Percentiles rank a stretch among this genome's conserved stretches.
Conservation (phyloP, 371 early-diverging fungal genomes). For the Rhizopus arrhizus region DNA sequence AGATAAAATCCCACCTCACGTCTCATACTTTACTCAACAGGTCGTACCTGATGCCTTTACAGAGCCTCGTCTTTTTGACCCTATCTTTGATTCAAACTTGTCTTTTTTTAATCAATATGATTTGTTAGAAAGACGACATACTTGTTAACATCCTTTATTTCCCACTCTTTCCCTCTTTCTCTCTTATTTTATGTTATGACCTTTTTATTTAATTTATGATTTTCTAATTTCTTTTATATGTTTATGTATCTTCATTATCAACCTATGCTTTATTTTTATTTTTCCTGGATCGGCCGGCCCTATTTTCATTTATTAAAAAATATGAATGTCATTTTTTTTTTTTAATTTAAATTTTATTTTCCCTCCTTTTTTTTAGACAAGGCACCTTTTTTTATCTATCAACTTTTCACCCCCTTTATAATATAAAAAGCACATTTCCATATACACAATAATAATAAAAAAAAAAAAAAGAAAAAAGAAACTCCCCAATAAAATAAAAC, state of each 20-base stretch:
- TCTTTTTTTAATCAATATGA: slow-evolving; percentile 9
- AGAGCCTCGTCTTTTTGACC: slow-evolving; percentile 28
- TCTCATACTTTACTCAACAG: slow-evolving; percentile 5
- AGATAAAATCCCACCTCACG: not conserved
- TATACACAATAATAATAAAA: too few relatives aligned
- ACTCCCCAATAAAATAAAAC: slow-evolving; percentile 1
- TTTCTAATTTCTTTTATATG: slow-evolving; percentile 8
- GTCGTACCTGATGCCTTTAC: not conserved
- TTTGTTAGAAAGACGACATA: slow-evolving; percentile 5
- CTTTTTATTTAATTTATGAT: not conserved
- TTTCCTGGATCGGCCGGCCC: slow-evolving; percentile 33
- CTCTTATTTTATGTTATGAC: slow-evolving; percentile 20
- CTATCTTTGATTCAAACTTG: slow-evolving; percentile 23
- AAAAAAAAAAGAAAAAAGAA: too few relatives aligned
- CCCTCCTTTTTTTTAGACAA: slow-evolving; percentile 1
- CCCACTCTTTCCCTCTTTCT: slow-evolving; percentile 10
- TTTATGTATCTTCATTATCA: slow-evolving; percentile 3
- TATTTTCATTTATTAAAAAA: slow-evolving; percentile 9
- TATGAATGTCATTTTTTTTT: slow-evolving; percentile 1
- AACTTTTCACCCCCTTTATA: not conserved
- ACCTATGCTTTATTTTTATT: not conserved
- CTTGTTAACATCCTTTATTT: not conserved
- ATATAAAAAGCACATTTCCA: not conserved
- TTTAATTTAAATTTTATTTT: slow-evolving; percentile 12
- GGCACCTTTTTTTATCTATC: not conserved